These are phyloP conservation scores for Eucalyptus erythrocorys DNA, from an alignment of 345 rosid species.

Conservation along the genomic window DNA sequence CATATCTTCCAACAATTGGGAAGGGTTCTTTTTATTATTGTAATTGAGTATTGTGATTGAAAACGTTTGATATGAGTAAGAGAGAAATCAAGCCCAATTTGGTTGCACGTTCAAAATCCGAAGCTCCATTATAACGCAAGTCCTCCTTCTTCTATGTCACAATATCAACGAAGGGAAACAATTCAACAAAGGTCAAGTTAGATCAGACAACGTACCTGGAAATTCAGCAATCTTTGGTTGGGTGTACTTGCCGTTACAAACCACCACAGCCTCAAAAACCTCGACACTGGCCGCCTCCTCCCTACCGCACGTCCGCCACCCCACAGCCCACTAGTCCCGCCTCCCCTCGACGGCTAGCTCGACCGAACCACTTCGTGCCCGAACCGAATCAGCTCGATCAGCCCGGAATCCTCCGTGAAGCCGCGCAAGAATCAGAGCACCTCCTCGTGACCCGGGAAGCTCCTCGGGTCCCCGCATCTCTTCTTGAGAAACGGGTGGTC, in stretches of 20 bases:
- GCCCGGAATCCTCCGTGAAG: neutral
- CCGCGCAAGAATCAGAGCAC: neutral
- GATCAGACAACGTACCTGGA: neutral
- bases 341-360: neutral
- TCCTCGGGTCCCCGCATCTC: neutral
- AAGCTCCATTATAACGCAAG: neutral
- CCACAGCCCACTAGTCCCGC: neutral
- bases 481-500: neutral
- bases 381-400: neutral
- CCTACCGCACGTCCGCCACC: neutral
- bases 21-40: neutral
- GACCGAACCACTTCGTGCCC: neutral
- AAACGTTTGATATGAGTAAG: neutral
- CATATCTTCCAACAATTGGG: no score
- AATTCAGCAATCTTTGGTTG: neutral
- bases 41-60: neutral
- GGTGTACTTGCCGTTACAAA: neutral
- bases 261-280: neutral
- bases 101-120: neutral
- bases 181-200: neutral
- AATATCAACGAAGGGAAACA: neutral
- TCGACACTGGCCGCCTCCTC: neutral
- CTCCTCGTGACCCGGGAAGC: neutral
- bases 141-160: neutral
- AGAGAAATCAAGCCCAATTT: neutral